Conservation (phyloP, 2,329 filamentous ascomycete species). For the Verticillium tricorpus region DNA sequence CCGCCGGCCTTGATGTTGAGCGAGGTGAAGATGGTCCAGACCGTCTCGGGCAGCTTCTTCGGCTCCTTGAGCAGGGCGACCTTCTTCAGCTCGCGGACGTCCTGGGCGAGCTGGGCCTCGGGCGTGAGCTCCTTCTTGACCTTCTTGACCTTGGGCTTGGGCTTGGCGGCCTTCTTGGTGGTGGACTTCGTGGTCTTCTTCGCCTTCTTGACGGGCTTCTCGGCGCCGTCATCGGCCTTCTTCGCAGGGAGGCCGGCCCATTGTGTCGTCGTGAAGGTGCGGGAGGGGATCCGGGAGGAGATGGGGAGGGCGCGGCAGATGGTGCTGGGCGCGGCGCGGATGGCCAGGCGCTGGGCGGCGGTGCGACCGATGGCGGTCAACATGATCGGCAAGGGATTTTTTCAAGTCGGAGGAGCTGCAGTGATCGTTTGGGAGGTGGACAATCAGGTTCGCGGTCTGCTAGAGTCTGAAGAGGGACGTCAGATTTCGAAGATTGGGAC, state of each 20-base stretch:
- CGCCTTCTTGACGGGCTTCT: slow-evolving; percentile 14
- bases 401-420: not conserved
- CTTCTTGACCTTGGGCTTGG: slow-evolving; percentile 7
- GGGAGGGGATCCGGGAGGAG: slow-evolving; percentile 9
- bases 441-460: not conserved
- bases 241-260: slow-evolving; percentile 19
- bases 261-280: slow-evolving; percentile 26
- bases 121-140: slow-evolving; percentile 15
- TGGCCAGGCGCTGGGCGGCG: slow-evolving; percentile 28
- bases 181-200: slow-evolving; percentile 10
- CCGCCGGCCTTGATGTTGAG: slow-evolving; percentile 22
- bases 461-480: not conserved
- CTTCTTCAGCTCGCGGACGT: slow-evolving; percentile 11
- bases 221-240: slow-evolving; percentile 14
- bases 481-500: not conserved
- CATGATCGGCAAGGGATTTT: slow-evolving; percentile 24
- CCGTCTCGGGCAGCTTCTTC: slow-evolving; percentile 20
- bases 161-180: slow-evolving; percentile 18
- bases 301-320: slow-evolving; percentile 14
- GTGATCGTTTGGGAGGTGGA: not conserved
- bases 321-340: slow-evolving; percentile 15
- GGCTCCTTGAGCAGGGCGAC: slow-evolving; percentile 36
- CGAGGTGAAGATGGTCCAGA: slow-evolving; percentile 34
- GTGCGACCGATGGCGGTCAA: slow-evolving; percentile 35
- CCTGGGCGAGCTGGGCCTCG: slow-evolving; percentile 13